Percentiles rank a stretch among this genome's conserved stretches.
These are phyloP conservation scores for Ensete glaucum DNA, from an alignment of 176 grass and related monocot genomes.

Conservation along the genomic window DNA sequence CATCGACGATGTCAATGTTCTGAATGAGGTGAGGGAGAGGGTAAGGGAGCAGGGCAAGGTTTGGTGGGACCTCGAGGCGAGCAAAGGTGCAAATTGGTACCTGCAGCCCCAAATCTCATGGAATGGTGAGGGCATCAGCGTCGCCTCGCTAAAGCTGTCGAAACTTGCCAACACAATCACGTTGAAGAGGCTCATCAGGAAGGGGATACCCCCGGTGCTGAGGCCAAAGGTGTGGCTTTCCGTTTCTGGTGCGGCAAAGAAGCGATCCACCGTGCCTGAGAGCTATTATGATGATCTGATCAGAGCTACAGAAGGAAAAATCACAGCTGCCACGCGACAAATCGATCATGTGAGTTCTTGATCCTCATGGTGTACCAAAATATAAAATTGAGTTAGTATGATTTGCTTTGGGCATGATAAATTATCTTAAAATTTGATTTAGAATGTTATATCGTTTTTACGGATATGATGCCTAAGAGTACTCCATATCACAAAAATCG, in stretches of 20 bases:
- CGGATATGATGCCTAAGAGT: too few relatives aligned
- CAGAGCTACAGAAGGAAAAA: conserved; percentile 65
- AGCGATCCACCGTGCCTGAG: conserved; percentile 85
- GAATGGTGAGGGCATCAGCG: conserved; percentile 42
- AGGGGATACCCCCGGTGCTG: conserved; percentile 60
- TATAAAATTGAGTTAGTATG: not conserved
- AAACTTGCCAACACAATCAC: conserved; percentile 62
- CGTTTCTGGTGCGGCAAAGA: conserved; percentile 76
- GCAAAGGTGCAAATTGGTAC: conserved; percentile 90
- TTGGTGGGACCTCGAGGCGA: conserved; percentile 82
- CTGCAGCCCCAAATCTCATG: conserved; percentile 73
- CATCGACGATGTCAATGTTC: conserved; percentile 82
- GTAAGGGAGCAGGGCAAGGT: conserved; percentile 76
- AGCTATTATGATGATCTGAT: conserved; percentile 95
- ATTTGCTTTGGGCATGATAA: not conserved
- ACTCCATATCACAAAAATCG: not conserved
- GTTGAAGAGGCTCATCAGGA: conserved; percentile 68
- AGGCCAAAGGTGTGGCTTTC: conserved; percentile 88
- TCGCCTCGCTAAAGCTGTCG: conserved; percentile 73
- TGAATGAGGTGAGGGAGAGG: conserved; percentile 93
- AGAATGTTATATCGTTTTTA: not conserved
- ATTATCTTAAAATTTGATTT: conserved; percentile 8
- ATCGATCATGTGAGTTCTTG: conserved; percentile 81
- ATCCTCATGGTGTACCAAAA: not conserved
- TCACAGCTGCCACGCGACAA: conserved; percentile 77